These are phyloP conservation scores for Beauveria pseudobassiana DNA, from an alignment of 2,329 filamentous ascomycete genomes.

Conservation along the genomic window DNA sequence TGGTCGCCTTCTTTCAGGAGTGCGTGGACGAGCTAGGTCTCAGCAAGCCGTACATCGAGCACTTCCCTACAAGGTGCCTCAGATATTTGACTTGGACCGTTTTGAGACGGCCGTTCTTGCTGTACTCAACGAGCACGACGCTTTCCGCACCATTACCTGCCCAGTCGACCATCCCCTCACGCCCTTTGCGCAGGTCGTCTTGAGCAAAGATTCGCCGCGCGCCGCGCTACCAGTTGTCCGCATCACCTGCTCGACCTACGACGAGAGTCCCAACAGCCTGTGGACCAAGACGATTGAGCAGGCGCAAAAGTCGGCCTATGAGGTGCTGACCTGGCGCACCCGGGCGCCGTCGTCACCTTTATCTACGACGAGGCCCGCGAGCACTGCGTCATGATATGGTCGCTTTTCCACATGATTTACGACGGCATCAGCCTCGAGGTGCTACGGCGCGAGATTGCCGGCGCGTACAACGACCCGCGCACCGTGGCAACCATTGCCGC, in stretches of 20 bases:
- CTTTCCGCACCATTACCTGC: constrained; percentile 13
- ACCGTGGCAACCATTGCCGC: not conserved
- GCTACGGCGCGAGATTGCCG: constrained; percentile 9
- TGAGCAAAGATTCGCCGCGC: not conserved
- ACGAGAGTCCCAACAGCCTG: constrained; percentile 7
- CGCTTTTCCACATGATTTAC: constrained; percentile 27
- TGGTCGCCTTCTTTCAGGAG: constrained; percentile 11
- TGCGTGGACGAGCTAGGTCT: constrained; percentile 5
- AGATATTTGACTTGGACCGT: constrained; percentile 7
- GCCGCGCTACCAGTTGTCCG: constrained; percentile 2
- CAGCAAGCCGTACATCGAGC: constrained; percentile 9
- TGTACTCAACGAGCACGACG: constrained; percentile 11
- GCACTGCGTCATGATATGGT: constrained; percentile 21
- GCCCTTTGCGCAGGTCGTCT: constrained; percentile 11
- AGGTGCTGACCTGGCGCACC: constrained; percentile 6
- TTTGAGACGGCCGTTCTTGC: constrained; percentile 11
- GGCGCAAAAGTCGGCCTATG: constrained; percentile 9
- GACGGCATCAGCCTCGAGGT: constrained; percentile 11
- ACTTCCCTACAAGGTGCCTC: constrained; percentile 13
- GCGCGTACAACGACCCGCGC: constrained; percentile 8
- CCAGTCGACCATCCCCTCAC: constrained; percentile 12
- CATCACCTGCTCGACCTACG: constrained; percentile 8
- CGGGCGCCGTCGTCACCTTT: constrained; percentile 7
- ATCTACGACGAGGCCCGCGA: constrained; percentile 5
- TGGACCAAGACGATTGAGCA: constrained; percentile 8